A percentile compares a stretch with the other conserved stretches of the same genome.
phyloP scores from a whole-genome alignment of 257 asterid genomes.

The Primulina huaijiensis region DNA sequence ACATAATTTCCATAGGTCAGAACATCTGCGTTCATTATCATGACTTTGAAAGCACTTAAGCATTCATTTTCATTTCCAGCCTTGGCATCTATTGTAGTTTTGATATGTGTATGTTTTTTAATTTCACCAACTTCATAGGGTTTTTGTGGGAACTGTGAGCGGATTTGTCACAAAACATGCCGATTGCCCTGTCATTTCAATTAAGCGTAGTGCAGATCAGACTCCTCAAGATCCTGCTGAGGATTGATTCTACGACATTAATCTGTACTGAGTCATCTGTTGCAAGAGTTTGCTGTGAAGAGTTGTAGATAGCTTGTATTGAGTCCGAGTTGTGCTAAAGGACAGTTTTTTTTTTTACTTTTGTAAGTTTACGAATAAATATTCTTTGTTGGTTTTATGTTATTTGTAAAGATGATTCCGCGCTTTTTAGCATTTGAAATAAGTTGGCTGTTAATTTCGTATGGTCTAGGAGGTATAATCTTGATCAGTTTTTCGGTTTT shows the following conservation, averaged over 20 bases:
- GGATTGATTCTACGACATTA: constrained; percentile 25
- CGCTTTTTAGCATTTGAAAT: background rate
- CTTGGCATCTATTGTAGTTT: background rate
- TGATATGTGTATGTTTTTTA: background rate
- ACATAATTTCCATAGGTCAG: background rate
- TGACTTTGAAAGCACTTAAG: background rate
- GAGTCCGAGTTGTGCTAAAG: background rate
- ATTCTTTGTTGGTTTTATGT: background rate
- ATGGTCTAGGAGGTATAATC: too few relatives aligned
- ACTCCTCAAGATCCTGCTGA: constrained; percentile 59
- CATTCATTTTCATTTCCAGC: background rate
- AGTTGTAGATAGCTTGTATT: background rate
- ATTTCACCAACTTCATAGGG: constrained; percentile 41
- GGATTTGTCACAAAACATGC: constrained; percentile 87
- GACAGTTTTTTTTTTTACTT: background rate
- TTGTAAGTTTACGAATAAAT: background rate
- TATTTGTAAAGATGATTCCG: background rate
- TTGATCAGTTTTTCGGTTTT: too few relatives aligned
- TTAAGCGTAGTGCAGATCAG: constrained; percentile 47
- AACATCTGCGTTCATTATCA: background rate
- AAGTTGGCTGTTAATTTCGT: background rate
- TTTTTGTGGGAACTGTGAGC: constrained; percentile 90
- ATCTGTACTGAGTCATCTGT: background rate
- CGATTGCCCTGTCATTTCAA: constrained; percentile 43
- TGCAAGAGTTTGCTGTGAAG: constrained; percentile 5